These are phyloP conservation scores for Lachancea sp. DNA, from an alignment of 805 yeast species.

Conservation along the genomic window DNA sequence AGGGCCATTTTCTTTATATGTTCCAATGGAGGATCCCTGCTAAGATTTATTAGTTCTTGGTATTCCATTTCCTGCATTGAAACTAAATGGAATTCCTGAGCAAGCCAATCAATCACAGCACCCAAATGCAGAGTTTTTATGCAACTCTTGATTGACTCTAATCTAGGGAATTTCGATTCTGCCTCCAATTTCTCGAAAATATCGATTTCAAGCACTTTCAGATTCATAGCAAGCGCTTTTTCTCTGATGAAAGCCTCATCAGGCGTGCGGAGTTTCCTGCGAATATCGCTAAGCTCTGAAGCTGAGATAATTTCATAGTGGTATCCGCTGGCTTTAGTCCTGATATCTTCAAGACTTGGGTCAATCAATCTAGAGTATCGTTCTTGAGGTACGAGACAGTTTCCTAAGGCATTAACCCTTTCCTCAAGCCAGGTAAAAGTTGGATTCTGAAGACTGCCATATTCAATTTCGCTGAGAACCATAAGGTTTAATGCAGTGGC, in stretches of 20 bases:
- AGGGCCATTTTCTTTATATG: constrained; percentile 14
- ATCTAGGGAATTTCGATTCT: constrained; percentile 11
- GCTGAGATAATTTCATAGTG: constrained; percentile 19
- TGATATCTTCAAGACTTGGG: constrained; percentile 10
- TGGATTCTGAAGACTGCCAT: background rate
- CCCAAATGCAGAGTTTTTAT: background rate
- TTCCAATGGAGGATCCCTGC: constrained; percentile 14
- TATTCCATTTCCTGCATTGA: constrained; percentile 8
- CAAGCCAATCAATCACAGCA: constrained; percentile 1
- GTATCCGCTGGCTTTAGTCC: constrained; percentile 23
- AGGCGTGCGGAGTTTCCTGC: constrained; percentile 10
- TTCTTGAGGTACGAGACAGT: background rate
- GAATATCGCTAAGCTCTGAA: constrained; percentile 2
- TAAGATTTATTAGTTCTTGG: constrained; percentile 2
- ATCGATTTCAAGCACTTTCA: constrained; percentile 11
- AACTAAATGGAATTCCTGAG: background rate
- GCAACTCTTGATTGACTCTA: background rate
- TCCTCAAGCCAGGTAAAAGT: background rate
- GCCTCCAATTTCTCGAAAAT: constrained; percentile 11
- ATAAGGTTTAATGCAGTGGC: background rate
- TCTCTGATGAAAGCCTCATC: constrained; percentile 11
- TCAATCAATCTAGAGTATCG: background rate
- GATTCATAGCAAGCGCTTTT: constrained; percentile 11
- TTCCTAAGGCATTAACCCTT: background rate
- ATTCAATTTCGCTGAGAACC: background rate